Evolutionary conservation across 2,329 filamentous ascomycete genomes (phyloP), one percentile per base, ranked within the genome.

Genomic region (Penicillium sp.): DNA sequence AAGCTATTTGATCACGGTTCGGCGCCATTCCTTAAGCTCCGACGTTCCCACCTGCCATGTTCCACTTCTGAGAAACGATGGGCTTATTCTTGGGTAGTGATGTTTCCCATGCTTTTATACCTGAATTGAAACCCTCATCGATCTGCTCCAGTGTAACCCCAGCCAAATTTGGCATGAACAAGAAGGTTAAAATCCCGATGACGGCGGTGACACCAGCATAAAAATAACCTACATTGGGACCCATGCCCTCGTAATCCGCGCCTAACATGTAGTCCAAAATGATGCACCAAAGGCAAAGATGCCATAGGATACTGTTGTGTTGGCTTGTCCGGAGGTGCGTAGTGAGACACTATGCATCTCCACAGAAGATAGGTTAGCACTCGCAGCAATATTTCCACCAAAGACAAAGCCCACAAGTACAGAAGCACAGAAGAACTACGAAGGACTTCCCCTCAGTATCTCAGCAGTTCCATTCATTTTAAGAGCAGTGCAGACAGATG

Each of bases 151-250:
- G 52, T 0, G 66, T 66, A 29, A 69, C 53, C 20, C 53, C 50
- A 10, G 65, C 64, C n/a, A n/a, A 35, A 64, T 69, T 50, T 2
- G 66, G 67, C 4, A 69, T 63, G 11, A 68, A 46, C 3, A 65
- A 38, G 29, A 59, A 67, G 1, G 57, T 56, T 24, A 67, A 53
- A 2, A 51, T 26, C 5, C 50, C 48, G 29, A 67, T 59, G 3
- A 61, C 50, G 4, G 61, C 53, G 2, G 65, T 64, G 2, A 67
- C 59, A 0, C 57, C 65, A 1, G 62, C 64, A 45, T 69, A 70
- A 39, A 69, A 70, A 37, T 70, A 70, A 2, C 68, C 67, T n/a
- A 70, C 68, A 46, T 60, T 66, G 3, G 66, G 34, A 1, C 67
- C 66, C 65, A 66, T 66, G 32, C 66, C 53, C 20, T 64, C 65